A percentile compares a stretch with the other conserved stretches of the same genome.
Evolutionary conservation across 2,329 filamentous ascomycete species (phyloP).

Genomic region (Ceratocystis cacaofunesta): DNA sequence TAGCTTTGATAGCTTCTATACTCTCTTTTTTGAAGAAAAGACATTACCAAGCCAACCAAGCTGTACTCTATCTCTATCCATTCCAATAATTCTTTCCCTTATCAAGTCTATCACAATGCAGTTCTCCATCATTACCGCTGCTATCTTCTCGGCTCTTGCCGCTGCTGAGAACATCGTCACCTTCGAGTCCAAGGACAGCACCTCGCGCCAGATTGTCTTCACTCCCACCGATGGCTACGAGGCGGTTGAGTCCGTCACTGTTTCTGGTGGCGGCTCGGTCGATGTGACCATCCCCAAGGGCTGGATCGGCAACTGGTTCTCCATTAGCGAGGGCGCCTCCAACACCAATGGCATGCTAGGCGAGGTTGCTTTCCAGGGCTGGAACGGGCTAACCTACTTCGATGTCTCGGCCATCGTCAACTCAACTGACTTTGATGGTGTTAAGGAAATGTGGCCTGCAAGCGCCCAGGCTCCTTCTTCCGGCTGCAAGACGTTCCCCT

Average conservation of each 20-base stretch:
- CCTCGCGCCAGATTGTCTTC: constrained; percentile 36
- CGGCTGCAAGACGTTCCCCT: constrained; percentile 38
- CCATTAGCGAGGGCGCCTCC: constrained; percentile 31
- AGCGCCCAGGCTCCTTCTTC: constrained; percentile 28
- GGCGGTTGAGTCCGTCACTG: constrained; percentile 27
- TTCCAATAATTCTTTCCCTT: background rate
- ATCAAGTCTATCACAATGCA: constrained; percentile 9
- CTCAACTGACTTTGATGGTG: constrained; percentile 33
- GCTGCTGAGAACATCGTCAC: constrained; percentile 38
- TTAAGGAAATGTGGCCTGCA: constrained; percentile 40
- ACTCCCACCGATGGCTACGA: constrained; percentile 27
- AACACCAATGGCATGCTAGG: constrained; percentile 37
- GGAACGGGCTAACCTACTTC: constrained; percentile 36
- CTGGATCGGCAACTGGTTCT: constrained; percentile 39
- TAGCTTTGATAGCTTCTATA: constrained; percentile 6
- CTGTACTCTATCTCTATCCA: background rate
- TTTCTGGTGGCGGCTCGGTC: constrained; percentile 27
- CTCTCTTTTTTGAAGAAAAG: background rate
- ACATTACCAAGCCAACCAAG: background rate
- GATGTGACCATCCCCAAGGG: constrained; percentile 30
- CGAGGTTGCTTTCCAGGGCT: constrained; percentile 37
- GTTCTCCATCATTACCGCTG: constrained; percentile 27
- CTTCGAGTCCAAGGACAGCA: constrained; percentile 43
- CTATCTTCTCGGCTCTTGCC: constrained; percentile 30
- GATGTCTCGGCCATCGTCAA: constrained; percentile 45